phyloP scores from a whole-genome alignment of 2,329 filamentous ascomycete species.

The Sporothrix humicola region DNA sequence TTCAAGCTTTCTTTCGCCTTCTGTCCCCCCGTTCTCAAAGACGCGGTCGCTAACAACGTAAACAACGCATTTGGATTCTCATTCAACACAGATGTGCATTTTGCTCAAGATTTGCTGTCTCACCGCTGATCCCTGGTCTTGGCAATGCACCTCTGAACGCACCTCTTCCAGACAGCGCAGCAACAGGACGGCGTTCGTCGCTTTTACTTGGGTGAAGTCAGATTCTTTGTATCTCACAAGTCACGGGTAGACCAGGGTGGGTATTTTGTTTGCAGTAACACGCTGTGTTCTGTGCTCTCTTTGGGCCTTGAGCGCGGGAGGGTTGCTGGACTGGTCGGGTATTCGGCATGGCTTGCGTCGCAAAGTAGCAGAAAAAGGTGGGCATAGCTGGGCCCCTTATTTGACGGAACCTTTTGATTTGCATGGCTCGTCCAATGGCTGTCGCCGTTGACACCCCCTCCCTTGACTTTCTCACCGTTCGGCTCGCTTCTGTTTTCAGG shows the following conservation, averaged over 20 bases:
- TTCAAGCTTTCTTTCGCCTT: background rate
- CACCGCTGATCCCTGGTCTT: constrained; percentile 16
- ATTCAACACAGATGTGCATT: background rate
- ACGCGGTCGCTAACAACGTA: background rate
- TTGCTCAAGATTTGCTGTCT: background rate
- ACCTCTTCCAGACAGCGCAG: background rate
- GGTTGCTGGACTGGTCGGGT: background rate
- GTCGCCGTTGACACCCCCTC: background rate
- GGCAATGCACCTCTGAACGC: background rate
- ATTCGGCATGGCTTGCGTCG: constrained; percentile 3
- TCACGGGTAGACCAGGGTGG: background rate
- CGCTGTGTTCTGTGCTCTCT: background rate
- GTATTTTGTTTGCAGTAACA: background rate
- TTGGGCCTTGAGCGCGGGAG: background rate
- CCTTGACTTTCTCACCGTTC: background rate
- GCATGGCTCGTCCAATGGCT: constrained; percentile 4
- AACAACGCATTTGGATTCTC: background rate
- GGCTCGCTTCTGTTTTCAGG: background rate
- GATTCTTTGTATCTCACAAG: background rate
- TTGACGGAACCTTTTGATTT: constrained; percentile 3
- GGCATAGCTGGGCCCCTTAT: background rate
- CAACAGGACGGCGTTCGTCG: background rate
- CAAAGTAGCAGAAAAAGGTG: background rate
- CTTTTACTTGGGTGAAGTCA: background rate
- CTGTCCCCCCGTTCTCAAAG: background rate